Evolutionary conservation across 163 green algal species (phyloP), one percentile per base, ranked within the genome.

Genomic region (Chloroidium sp.): DNA sequence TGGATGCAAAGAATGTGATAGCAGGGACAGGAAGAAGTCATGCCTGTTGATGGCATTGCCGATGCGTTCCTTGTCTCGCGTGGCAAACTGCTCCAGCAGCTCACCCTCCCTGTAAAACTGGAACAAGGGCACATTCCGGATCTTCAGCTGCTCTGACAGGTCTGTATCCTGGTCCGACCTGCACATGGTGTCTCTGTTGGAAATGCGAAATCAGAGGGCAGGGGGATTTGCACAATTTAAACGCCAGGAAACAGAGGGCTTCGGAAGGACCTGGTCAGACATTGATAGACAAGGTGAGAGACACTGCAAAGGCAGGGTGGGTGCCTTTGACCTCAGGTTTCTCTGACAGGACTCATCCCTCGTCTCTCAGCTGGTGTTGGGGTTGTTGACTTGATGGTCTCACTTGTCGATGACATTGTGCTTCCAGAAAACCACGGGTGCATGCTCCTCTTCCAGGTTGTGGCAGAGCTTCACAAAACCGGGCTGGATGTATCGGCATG

Each of bases 341-440:
- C 36, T 36, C 36, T 36, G 36, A 36, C 36, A 36, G 36, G 36
- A 36, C 36, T 36, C 36, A 36, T 36, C 36, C 36, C 36, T 36
- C 36, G 36, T 36, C 36, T 36, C 36, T 36, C 36, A 36, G 36
- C 36, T 36, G 36, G 36, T 36, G 36, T 36, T 36, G 36, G 36
- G 36, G 36, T 36, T 36, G 36, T 36, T 36, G 36, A 36, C 36
- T 36, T 36, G 36, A 36, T 6, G n/a, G 62, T 36, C 82, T 81
- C 80, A 86, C 82, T 89, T 84, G 69, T 91, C 84, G 61, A 85
- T 80, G 10, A 91, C 78, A 62, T 91, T 90, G 82, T 91, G 88
- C 75, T 89, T 88, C 2, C 88, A 61, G 59, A 88, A 90, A 1
- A 85, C 75, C 2, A 90, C 86, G 36, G 78, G 81, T 12, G 74